Evolutionary conservation across 192 early-diverging fungal genomes (phyloP), one percentile per base, ranked within the genome.

Genomic region (Umbelopsis vinacea): DNA sequence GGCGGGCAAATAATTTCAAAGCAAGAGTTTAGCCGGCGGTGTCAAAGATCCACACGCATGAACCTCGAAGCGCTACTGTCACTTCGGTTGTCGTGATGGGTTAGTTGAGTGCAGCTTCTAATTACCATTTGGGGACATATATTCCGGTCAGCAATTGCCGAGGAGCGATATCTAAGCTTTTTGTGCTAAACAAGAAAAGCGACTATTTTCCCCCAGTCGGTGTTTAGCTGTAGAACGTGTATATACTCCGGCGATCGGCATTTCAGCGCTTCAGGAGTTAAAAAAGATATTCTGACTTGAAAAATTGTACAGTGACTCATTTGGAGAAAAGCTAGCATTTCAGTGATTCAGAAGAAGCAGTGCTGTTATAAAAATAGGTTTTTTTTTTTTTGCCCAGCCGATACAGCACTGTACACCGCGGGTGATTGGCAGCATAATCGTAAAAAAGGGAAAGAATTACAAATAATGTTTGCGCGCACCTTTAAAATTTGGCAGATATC

Each of bases 91-190:
- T 43, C 5, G 6, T 43, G 1, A 11, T 43, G 40, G 40, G 40
- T 12, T 43, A 43, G 40, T 11, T 37, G 19, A 3, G 15, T 26
- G 26, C 53, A 63, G 33, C 17, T 10, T 7, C 57, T 63, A 63
- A 38, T 63, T 63, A 11, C 57, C 57, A 63, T 63, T 63, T 63
- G 33, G 6, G 57, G 57, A 19, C 57, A 63, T 19, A 63, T 63
- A 63, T 37, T 37, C 57, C 57, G 57, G 11, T 12, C 26, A 63
- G 26, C 15, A 17, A 37, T 15, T 22, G 57, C 57, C 48, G 48
- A 63, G 6, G 33, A 26, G 23, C 26, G 21, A 26, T 54, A 54
- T 26, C 26, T 22, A 54, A 54, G 6, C 17, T 10, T 50, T 10
- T 50, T 21, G 5, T 17, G 40, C 40, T 43, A 43, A 29, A 57